Percentiles rank a stretch among this genome's conserved stretches.
Evolutionary conservation across 805 yeast species (phyloP).

Genomic region (Yarrowia sp.): DNA sequence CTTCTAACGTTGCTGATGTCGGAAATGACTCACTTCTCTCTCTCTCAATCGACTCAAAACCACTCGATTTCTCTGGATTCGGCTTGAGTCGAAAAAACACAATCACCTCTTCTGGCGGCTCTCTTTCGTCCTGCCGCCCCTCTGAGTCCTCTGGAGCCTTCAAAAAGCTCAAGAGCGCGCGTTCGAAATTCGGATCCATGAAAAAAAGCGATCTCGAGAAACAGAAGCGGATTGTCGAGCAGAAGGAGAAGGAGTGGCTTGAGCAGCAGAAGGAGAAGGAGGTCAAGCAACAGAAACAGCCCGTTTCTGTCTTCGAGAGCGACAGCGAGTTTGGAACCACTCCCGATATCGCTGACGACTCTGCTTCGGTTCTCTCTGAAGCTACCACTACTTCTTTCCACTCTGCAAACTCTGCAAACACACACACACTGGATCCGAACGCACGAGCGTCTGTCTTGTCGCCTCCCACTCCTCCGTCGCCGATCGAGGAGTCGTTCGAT

Average conservation of each 20-base stretch:
- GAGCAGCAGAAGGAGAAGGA: background rate
- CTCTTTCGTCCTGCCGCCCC: background rate
- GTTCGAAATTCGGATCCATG: constrained; percentile 10
- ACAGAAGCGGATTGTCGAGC: background rate
- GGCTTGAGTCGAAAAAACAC: constrained; percentile 20
- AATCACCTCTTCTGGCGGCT: constrained; percentile 9
- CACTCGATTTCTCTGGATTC: constrained; percentile 2
- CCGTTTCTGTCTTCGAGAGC: background rate
- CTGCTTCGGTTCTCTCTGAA: background rate
- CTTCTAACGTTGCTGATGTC: background rate
- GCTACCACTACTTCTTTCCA: background rate
- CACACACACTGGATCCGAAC: constrained; percentile 9
- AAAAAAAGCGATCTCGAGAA: constrained; percentile 1
- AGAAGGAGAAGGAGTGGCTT: constrained; percentile 3
- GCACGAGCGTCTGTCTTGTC: background rate
- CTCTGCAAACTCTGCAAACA: background rate
- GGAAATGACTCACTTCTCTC: background rate
- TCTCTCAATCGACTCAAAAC: background rate
- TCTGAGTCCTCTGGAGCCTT: constrained; percentile 21
- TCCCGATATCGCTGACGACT: background rate
- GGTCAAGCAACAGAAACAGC: background rate
- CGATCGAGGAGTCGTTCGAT: constrained; percentile 10
- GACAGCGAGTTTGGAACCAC: background rate
- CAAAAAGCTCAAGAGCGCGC: constrained; percentile 21
- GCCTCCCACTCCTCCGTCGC: constrained; percentile 5